Percentiles rank a stretch among this genome's conserved stretches.
These are phyloP conservation scores for Hirschfeldia incana DNA, from an alignment of 345 rosid species.

Conservation along the genomic window DNA sequence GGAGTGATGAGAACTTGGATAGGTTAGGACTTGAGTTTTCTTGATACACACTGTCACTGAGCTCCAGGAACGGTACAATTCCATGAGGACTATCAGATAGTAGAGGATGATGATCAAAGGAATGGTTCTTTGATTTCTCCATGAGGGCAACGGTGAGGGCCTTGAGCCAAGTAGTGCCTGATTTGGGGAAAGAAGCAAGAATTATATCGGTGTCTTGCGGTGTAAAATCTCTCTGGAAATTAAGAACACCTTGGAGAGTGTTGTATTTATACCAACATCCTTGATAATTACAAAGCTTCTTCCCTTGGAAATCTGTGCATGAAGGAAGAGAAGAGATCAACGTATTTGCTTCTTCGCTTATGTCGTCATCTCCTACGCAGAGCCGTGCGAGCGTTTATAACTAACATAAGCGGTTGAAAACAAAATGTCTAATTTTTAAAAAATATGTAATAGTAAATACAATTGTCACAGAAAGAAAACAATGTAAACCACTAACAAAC, in stretches of 20 bases:
- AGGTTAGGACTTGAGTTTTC: constrained; percentile 15
- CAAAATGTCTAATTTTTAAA: no score
- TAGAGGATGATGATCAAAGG: constrained; percentile 10
- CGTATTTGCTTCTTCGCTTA: not conserved
- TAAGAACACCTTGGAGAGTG: constrained; percentile 41
- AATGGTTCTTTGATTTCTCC: constrained; percentile 13
- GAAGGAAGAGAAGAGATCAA: constrained; percentile 25
- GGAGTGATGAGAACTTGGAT: constrained; percentile 11
- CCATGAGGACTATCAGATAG: constrained; percentile 22
- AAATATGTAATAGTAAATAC: no score
- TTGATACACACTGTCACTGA: not conserved
- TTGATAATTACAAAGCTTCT: constrained; percentile 28
- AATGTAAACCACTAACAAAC: no score
- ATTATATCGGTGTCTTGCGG: constrained; percentile 28
- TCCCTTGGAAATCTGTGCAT: not conserved
- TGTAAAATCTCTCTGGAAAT: constrained; percentile 6
- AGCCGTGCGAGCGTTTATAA: no score
- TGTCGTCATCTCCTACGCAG: not conserved
- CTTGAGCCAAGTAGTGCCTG: constrained; percentile 38
- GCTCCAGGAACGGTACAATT: constrained; percentile 21
- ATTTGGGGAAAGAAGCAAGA: constrained; percentile 16
- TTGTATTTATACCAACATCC: constrained; percentile 52
- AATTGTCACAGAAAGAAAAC: no score
- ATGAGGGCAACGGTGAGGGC: constrained; percentile 15
- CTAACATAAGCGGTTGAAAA: no score